phyloP scores from a whole-genome alignment of 2,329 filamentous ascomycete genomes.

The Tolypocladium album region DNA sequence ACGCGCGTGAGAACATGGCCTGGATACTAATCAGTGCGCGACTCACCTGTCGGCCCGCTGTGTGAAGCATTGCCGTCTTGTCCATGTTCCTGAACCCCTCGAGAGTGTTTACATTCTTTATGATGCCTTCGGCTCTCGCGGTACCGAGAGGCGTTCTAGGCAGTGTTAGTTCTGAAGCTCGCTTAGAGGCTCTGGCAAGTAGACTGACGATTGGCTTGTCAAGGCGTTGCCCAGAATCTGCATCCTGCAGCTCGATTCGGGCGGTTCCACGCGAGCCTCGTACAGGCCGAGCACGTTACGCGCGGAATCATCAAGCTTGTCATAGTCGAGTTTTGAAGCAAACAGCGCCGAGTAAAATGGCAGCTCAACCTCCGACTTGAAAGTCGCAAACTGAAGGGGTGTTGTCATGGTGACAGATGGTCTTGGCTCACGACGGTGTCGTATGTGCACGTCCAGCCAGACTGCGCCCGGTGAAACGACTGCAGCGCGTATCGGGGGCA shows the following conservation, averaged over 20 bases:
- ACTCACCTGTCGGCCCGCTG: conserved; percentile 65
- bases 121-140: conserved; percentile 82
- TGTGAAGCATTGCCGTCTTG: conserved; percentile 66
- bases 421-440: neutral
- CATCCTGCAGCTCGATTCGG: conserved; percentile 74
- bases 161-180: conserved; percentile 14
- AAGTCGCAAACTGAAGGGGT: conserved; percentile 65
- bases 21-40: neutral
- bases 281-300: conserved; percentile 81
- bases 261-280: conserved; percentile 65
- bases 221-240: conserved; percentile 83
- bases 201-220: conserved; percentile 66
- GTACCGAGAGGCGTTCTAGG: conserved; percentile 55
- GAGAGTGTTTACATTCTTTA: conserved; percentile 92
- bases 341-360: conserved; percentile 94
- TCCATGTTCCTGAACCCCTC: conserved; percentile 85
- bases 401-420: conserved; percentile 33
- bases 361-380: conserved; percentile 87
- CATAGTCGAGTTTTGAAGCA: conserved; percentile 87
- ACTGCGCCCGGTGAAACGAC: neutral
- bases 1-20: conserved; percentile 9
- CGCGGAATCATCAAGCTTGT: conserved; percentile 90
- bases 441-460: neutral
- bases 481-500: neutral
- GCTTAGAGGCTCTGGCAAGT: neutral